Conservation (phyloP, 2,329 filamentous ascomycete genomes). For the Phaeophleospora eucalypticola region DNA sequence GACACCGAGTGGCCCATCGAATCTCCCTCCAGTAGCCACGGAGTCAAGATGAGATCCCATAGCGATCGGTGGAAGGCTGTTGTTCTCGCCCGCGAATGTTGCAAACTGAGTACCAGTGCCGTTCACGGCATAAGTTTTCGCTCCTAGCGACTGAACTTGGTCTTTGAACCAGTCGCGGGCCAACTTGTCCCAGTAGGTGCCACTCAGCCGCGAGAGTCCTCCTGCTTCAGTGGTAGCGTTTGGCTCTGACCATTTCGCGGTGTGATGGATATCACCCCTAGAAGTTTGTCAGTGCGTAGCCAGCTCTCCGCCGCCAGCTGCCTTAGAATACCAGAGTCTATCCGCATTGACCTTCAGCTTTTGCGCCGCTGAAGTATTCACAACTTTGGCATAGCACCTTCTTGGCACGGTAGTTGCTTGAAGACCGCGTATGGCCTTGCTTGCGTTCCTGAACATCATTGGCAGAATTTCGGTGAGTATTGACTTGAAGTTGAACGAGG, state of each 20-base stretch:
- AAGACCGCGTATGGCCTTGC: neutral
- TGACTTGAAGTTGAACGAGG: neutral
- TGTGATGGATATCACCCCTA: constrained; percentile 12
- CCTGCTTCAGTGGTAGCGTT: constrained; percentile 11
- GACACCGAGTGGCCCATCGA: constrained; percentile 19
- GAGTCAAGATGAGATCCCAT: constrained; percentile 23
- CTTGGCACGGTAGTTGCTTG: neutral
- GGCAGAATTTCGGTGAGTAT: neutral
- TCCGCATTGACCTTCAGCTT: constrained; percentile 16
- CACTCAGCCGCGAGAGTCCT: constrained; percentile 14
- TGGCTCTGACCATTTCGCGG: constrained; percentile 17
- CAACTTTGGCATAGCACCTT: neutral
- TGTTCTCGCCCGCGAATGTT: constrained; percentile 14
- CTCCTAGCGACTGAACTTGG: constrained; percentile 20
- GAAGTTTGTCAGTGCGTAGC: neutral
- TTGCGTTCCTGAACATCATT: neutral
- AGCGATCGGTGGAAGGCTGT: constrained; percentile 21
- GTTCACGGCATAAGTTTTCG: constrained; percentile 24
- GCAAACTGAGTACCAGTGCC: constrained; percentile 26
- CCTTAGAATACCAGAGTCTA: constrained; percentile 6
- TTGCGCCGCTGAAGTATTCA: constrained; percentile 9
- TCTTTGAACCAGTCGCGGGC: constrained; percentile 28
- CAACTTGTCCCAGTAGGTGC: constrained; percentile 19
- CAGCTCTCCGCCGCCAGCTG: neutral
- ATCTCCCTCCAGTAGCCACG: constrained; percentile 16